phyloP scores from a whole-genome alignment of 2,329 filamentous ascomycete genomes.

The Dichotomopilus funicola region DNA sequence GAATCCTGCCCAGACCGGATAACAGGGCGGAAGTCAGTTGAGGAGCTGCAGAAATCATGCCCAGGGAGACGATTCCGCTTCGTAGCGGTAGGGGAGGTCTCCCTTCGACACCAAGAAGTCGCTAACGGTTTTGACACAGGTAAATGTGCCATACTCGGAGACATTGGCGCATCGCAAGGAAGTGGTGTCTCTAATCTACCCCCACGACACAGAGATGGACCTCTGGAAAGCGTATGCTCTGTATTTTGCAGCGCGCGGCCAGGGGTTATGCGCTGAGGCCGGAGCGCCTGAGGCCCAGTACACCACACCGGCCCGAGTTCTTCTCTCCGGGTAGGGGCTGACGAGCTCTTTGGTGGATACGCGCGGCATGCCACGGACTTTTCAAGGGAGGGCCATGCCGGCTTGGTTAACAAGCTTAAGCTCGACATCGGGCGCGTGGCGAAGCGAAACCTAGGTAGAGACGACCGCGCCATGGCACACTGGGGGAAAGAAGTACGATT shows the following conservation, averaged over 20 bases:
- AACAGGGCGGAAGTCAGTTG: conserved; percentile 73
- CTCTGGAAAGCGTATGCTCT: conserved; percentile 86
- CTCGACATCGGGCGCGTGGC: conserved; percentile 81
- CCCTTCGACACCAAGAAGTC: too few relatives aligned
- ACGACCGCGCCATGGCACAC: conserved; percentile 86
- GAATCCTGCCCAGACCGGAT: conserved; percentile 85
- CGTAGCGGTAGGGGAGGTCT: conserved; percentile 49
- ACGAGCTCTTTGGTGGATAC: conserved; percentile 95
- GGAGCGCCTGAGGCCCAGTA: conserved; percentile 37
- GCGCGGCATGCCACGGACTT: conserved; percentile 76
- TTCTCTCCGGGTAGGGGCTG: conserved; percentile 92
- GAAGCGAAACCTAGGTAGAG: conserved; percentile 88
- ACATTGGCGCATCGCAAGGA: conserved; percentile 60
- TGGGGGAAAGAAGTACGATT: conserved; percentile 88
- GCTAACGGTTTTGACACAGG: conserved; percentile 32
- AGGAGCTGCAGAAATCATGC: conserved; percentile 66
- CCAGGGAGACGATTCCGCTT: conserved; percentile 74
- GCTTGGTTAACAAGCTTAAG: conserved; percentile 73
- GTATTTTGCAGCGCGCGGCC: conserved; percentile 83
- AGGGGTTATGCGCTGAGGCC: conserved; percentile 40
- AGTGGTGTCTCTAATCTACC: conserved; percentile 74
- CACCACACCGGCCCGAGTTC: conserved; percentile 66
- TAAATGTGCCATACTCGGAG: conserved; percentile 77
- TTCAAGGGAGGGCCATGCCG: conserved; percentile 58
- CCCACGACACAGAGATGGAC: conserved; percentile 98